Evolutionary conservation across 2,329 filamentous ascomycete genomes (phyloP), one percentile per base, ranked within the genome.

Genomic region (Calycina marina): DNA sequence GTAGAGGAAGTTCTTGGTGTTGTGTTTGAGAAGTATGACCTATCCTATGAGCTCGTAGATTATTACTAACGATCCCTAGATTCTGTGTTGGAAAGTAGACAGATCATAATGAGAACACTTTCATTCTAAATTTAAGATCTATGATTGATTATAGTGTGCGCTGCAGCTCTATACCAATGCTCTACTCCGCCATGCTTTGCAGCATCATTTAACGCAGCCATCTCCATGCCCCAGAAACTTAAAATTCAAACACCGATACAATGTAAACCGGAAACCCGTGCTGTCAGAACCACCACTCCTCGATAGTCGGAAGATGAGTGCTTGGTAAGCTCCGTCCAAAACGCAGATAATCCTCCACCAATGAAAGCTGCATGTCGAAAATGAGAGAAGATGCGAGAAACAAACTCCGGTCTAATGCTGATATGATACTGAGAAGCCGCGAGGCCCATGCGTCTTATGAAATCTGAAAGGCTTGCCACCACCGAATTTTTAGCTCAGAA

Each of bases 1-100:
- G 84, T 96, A 11, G 88, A 98, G 53, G 90, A 96, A 51, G 83
- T 98, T 5, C 59, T 98, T 27, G 90, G 90, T 0, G 86, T 98
- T 14, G 86, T 98, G 4, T 98, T 98, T 59, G 88, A 96, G 56
- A 96, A 93, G 82, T 93, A 39, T 24, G 41, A 38, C 16, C 20
- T 24, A 4, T 25, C 11, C 12, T 11, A 28, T 4, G 11, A 17
- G 24, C 15, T 18, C 4, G 5, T 26, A 17, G 17, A 12, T 18
- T 17, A 31, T 18, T 25, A 25, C 34, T 39, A 28, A 38, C 25
- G 17, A 24, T 30, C 13, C 26, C 14, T 24, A 50, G 48, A 31
- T 51, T 51, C 33, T 51, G 48, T 34, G 45, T 51, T 14, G 48
- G 48, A 6, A 51, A 51, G 37, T 51, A 35, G n/a, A n/a, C n/a